Evolutionary conservation across 495 filamentous ascomycete species (phyloP), one percentile per base, ranked within the genome.

Genomic region (Bryoglossum gracile): DNA sequence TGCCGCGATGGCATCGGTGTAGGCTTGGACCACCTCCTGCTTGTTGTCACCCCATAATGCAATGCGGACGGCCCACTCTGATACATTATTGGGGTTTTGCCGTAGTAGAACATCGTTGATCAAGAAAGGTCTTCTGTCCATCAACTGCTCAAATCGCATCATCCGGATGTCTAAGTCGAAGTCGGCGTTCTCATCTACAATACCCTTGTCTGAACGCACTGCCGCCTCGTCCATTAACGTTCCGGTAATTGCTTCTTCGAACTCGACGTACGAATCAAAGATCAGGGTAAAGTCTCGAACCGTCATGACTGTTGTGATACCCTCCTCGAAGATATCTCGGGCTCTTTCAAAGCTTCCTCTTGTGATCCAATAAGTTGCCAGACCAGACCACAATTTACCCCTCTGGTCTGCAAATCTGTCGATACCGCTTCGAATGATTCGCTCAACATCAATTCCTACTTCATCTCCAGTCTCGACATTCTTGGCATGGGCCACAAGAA

Each of bases 281-380:
- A 97, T 81, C 36, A 96, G 76, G 0, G 91, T 94, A 58, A 99
- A 99, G 67, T 99, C 94, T 43, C 94, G 80, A n/a, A 97, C 89
- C 3, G 94, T 99, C 91, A 96, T 95, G 48, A 96, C 94, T 1
- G 92, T 97, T 22, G 87, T 95, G 53, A 97, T 87, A 37, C 89
- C 94, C 67, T 97, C 90, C 67, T 99, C 94, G 56, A 95, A 96
- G 17, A 94, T 75, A 66, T 99, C 92, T 54, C 92, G 71, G 0
- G 92, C 89, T 17, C 70, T 64, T 63, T 99, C 94, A 60, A 95
- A 96, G 55, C 86, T 87, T 24, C 89, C 89, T 58, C 80, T 85
- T 13, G 84, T 90, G 61, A 91, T 94, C 89, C 90, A 97, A 63
- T 99, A 99, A 10, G 92, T 94, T 32, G 92, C 94, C 40, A 99